Evolutionary conservation across 2,329 filamentous ascomycete species (phyloP).

Genomic region (Penicillium hordei): DNA sequence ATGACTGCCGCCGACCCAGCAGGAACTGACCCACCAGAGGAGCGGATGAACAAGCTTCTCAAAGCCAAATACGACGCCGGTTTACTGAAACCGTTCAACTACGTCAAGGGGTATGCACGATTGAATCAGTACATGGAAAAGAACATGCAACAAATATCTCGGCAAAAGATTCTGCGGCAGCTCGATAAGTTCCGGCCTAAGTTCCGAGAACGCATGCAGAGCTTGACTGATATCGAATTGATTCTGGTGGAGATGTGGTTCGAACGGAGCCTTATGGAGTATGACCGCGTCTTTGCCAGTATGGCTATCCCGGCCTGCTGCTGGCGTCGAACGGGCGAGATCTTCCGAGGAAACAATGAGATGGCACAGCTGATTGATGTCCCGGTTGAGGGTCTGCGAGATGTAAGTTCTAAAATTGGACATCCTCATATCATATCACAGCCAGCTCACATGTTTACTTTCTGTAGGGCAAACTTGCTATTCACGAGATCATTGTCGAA

Average conservation of each 20-base stretch:
- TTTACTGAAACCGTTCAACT: conserved; percentile 94
- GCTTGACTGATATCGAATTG: conserved; percentile 87
- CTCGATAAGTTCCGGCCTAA: conserved; percentile 92
- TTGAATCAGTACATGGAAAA: conserved; percentile 89
- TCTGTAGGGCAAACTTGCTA: conserved; percentile 79
- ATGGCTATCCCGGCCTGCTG: conserved; percentile 99
- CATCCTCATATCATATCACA: background rate
- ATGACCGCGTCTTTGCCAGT: conserved; percentile 95
- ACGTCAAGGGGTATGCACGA: conserved; percentile 91
- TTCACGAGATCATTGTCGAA: conserved; percentile 95
- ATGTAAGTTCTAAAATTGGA: conserved; percentile 60
- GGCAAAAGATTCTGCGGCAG: conserved; percentile 87
- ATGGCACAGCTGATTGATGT: conserved; percentile 97
- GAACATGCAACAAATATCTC: conserved; percentile 76
- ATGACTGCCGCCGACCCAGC: conserved; percentile 94
- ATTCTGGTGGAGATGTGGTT: conserved; percentile 99
- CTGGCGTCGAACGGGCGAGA: conserved; percentile 95
- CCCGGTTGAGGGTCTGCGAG: conserved; percentile 83
- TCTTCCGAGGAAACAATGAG: conserved; percentile 95
- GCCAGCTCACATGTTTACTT: background rate
- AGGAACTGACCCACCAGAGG: conserved; percentile 80
- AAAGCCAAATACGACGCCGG: conserved; percentile 96
- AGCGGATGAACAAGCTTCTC: conserved; percentile 91
- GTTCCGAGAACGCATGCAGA: conserved; percentile 92
- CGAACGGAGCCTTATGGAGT: conserved; percentile 92